A percentile compares a stretch with the other conserved stretches of the same genome.
These are phyloP conservation scores for Fusarium pininemorale DNA, from an alignment of 2,329 filamentous ascomycete species.

Conservation along the genomic window DNA sequence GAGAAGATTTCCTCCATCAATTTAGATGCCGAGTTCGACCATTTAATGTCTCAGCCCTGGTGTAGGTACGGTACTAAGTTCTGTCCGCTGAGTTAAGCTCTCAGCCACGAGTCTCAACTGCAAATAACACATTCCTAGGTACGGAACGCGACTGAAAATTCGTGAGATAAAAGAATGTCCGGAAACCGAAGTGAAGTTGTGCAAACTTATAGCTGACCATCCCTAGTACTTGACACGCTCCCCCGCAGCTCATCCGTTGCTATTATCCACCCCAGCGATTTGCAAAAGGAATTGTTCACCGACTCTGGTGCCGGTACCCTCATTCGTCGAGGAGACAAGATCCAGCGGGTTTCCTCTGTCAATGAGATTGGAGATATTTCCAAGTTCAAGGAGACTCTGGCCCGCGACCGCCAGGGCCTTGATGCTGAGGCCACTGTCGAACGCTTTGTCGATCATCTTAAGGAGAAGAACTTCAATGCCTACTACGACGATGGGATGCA, in stretches of 20 bases:
- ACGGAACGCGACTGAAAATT: constrained; percentile 78
- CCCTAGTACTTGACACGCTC: constrained; percentile 71
- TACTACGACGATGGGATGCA: constrained; percentile 97
- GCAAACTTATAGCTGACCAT: too few relatives aligned
- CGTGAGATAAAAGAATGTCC: too few relatives aligned
- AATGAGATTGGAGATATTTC: constrained; percentile 79
- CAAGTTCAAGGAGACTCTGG: constrained; percentile 82
- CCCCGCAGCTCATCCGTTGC: constrained; percentile 94
- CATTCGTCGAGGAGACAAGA: constrained; percentile 90
- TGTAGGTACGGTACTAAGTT: constrained; percentile 76
- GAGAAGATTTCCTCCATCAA: constrained; percentile 98
- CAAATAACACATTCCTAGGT: constrained; percentile 53
- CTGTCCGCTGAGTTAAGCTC: too few relatives aligned
- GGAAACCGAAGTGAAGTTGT: too few relatives aligned
- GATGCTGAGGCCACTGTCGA: constrained; percentile 87
- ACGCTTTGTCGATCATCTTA: constrained; percentile 82
- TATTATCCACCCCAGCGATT: constrained; percentile 94
- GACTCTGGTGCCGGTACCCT: constrained; percentile 94
- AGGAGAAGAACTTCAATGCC: constrained; percentile 82
- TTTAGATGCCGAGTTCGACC: constrained; percentile 93
- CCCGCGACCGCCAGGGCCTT: constrained; percentile 82
- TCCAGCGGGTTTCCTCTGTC: constrained; percentile 76
- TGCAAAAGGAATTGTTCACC: constrained; percentile 97
- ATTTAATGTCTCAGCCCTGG: constrained; percentile 93
- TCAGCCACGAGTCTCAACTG: too few relatives aligned